Evolutionary conservation across 768 basidiomycete genomes (phyloP).

Genomic region (Boletus eberwhitei): DNA sequence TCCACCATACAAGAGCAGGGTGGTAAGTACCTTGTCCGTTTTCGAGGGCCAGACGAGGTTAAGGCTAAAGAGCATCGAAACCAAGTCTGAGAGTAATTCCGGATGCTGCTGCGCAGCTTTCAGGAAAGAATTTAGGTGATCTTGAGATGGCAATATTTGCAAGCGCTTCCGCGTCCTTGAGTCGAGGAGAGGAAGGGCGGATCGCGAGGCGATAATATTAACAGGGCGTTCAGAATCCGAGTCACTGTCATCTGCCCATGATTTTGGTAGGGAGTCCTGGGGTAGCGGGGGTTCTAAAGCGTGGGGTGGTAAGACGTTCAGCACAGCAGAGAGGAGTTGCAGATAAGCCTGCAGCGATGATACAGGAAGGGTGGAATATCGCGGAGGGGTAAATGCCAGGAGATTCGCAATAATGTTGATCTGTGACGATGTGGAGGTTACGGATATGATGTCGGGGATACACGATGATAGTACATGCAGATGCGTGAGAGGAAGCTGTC

Average conservation of each 20-base stretch:
- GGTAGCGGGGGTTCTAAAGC: conserved; percentile 45
- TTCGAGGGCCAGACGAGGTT: conserved; percentile 57
- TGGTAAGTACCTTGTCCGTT: conserved; percentile 55
- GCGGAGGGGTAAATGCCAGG: conserved; percentile 57
- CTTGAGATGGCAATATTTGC: conserved; percentile 46
- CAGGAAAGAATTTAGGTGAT: conserved; percentile 58
- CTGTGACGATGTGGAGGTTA: conserved; percentile 30
- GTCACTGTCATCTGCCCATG: conserved; percentile 36
- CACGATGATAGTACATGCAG: conserved; percentile 33
- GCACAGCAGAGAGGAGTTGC: conserved; percentile 45
- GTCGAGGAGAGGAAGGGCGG: conserved; percentile 46
- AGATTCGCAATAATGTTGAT: conserved; percentile 74
- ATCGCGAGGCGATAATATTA: conserved; percentile 33
- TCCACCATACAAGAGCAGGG: conserved; percentile 48
- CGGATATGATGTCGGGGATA: conserved; percentile 29
- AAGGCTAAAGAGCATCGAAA: conserved; percentile 57
- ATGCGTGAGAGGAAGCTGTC: conserved; percentile 55
- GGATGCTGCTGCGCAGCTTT: conserved; percentile 38
- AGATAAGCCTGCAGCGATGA: conserved; percentile 52
- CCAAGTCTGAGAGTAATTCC: conserved; percentile 44
- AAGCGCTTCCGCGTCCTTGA: conserved; percentile 61
- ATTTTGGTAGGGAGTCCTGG: conserved; percentile 6
- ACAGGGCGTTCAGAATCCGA: conserved; percentile 37
- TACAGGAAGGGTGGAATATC: conserved; percentile 49
- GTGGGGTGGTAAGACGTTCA: conserved; percentile 52